Conservation (phyloP, 2,329 filamentous ascomycete genomes). For the Pestalotiopsis sp. region DNA sequence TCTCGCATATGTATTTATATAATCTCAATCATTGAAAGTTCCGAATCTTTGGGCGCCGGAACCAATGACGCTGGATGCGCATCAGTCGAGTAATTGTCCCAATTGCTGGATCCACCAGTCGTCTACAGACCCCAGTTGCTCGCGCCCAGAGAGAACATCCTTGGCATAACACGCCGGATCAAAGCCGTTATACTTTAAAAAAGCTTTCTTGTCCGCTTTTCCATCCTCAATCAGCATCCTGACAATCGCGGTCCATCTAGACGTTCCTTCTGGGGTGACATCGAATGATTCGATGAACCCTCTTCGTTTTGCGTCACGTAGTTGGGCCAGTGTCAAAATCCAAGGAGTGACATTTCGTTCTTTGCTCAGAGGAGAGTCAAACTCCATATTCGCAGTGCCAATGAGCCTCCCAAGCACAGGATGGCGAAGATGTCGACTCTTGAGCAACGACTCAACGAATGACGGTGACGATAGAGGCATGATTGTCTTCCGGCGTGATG, state of each 20-base stretch:
- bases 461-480: conserved; percentile 33
- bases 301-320: conserved; percentile 31
- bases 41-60: no score
- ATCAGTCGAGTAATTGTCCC: not conserved
- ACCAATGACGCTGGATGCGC: not conserved
- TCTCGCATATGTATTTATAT: not conserved
- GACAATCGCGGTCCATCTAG: conserved; percentile 32
- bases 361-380: conserved; percentile 19
- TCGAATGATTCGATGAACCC: conserved; percentile 35
- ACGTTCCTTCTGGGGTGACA: conserved; percentile 25
- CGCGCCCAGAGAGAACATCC: conserved; percentile 21
- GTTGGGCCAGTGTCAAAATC: conserved; percentile 31
- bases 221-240: conserved; percentile 27
- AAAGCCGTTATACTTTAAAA: conserved; percentile 29
- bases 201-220: conserved; percentile 26
- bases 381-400: conserved; percentile 20
- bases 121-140: conserved; percentile 1
- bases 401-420: conserved; percentile 22
- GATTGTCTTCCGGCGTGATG: conserved; percentile 35
- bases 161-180: conserved; percentile 30
- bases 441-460: conserved; percentile 29
- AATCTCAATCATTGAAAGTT: not conserved
- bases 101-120: conserved; percentile 10
- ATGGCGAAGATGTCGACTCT: conserved; percentile 15
- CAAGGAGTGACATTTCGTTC: conserved; percentile 28